Conservation (phyloP, 225 moss, liverwort and hornwort species). For the Lunularia cruciata region DNA sequence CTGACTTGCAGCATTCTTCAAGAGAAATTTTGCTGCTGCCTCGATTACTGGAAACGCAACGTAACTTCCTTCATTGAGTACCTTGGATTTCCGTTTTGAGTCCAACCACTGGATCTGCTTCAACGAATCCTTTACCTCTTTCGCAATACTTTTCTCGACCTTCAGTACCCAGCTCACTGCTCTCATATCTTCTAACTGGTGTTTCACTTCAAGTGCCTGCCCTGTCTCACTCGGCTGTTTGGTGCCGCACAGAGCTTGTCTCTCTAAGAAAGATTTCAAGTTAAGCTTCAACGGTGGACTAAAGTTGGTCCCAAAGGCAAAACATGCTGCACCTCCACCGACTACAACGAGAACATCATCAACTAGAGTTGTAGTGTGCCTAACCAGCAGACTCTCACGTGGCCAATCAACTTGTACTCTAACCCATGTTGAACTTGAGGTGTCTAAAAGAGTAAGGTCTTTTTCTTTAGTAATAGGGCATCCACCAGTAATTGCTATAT, state of each 20-base stretch:
- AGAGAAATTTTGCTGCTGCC: constrained; percentile 38
- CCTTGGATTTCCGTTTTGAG: constrained; percentile 50
- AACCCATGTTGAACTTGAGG: constrained; percentile 45
- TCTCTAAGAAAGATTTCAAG: constrained; percentile 42
- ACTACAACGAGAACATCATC: constrained; percentile 55
- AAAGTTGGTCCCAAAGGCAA: constrained; percentile 83
- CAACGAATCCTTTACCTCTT: constrained; percentile 70
- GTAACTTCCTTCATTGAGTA: constrained; percentile 44
- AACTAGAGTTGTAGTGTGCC: constrained; percentile 65
- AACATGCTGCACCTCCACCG: constrained; percentile 91
- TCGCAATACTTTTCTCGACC: constrained; percentile 51
- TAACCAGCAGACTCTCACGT: constrained; percentile 54
- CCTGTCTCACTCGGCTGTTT: constrained; percentile 6
- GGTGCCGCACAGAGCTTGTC: not conserved
- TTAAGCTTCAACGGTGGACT: constrained; percentile 59
- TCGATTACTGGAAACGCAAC: constrained; percentile 72
- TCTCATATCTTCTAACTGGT: not conserved
- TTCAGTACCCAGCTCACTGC: constrained; percentile 41
- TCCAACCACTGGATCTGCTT: constrained; percentile 81
- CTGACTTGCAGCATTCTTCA: not conserved
- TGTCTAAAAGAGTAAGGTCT: constrained; percentile 53
- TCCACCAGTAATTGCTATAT: constrained; percentile 67
- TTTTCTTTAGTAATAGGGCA: constrained; percentile 79
- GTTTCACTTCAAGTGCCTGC: constrained; percentile 25
- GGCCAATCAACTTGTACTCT: constrained; percentile 43